Evolutionary conservation across 306 rosid species (phyloP).

Genomic region (Parietaria judaica): DNA sequence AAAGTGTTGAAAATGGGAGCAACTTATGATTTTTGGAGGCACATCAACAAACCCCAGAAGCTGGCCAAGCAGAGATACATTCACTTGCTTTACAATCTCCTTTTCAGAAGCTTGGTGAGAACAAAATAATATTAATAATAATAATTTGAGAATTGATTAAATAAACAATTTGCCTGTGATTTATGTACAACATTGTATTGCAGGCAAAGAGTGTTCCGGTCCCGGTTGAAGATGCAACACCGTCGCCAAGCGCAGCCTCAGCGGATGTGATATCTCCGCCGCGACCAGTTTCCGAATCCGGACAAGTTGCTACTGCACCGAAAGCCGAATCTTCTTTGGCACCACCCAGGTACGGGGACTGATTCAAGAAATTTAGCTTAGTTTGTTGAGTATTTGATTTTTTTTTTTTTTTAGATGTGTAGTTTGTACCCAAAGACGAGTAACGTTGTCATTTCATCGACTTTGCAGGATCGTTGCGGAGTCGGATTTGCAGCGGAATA

Average conservation of each 20-base stretch:
- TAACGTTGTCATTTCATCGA: no score
- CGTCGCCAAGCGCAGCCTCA: slow-evolving; percentile 9
- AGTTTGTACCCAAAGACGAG: no score
- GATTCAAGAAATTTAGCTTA: no score
- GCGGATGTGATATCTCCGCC: slow-evolving; percentile 19
- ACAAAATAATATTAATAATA: background rate
- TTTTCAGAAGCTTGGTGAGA: slow-evolving; percentile 66
- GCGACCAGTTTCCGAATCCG: slow-evolving; percentile 7
- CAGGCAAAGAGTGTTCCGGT: slow-evolving; percentile 56
- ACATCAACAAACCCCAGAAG: slow-evolving; percentile 56
- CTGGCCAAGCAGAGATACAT: slow-evolving; percentile 74
- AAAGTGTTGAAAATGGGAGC: slow-evolving; percentile 84
- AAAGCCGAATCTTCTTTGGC: slow-evolving; percentile 11
- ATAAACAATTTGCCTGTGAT: no score
- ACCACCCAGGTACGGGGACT: slow-evolving; percentile 23
- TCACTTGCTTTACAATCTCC: slow-evolving; percentile 68
- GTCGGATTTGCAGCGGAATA: slow-evolving; percentile 12
- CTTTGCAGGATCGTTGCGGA: slow-evolving; percentile 22
- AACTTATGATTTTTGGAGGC: slow-evolving; percentile 78
- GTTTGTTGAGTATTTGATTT: no score
- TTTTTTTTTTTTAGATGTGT: no score
- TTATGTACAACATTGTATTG: background rate
- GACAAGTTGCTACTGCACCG: slow-evolving; percentile 15
- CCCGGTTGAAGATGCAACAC: slow-evolving; percentile 34
- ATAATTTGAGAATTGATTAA: no score